phyloP scores from a whole-genome alignment of 129 eudicot genomes.

The Apium graveolens region DNA sequence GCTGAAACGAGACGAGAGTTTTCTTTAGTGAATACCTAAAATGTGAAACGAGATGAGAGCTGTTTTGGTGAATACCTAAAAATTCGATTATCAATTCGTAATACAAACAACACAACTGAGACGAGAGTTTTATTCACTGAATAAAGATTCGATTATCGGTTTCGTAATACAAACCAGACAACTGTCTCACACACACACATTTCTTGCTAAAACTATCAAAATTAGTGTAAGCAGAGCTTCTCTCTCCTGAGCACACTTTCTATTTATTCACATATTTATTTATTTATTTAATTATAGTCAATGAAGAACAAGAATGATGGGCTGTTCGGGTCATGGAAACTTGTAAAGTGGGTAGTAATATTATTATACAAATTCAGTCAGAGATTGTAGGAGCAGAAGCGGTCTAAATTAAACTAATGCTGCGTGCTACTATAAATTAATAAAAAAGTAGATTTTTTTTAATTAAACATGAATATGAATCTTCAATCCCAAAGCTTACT shows the following conservation, averaged over 20 bases:
- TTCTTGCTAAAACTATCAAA: background rate
- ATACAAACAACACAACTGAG: no score
- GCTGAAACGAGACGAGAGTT: no score
- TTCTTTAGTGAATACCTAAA: no score
- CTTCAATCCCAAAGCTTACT: constrained; percentile 18
- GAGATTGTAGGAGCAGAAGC: constrained; percentile 4
- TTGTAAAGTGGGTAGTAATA: background rate
- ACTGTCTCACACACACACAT: no score
- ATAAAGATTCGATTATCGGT: no score
- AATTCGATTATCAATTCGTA: no score
- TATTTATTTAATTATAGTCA: background rate
- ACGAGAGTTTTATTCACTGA: background rate
- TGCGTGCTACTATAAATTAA: background rate
- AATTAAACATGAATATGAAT: constrained; percentile 3
- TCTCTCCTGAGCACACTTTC: background rate
- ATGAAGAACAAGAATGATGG: background rate
- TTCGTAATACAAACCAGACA: background rate
- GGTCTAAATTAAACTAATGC: constrained; percentile 1
- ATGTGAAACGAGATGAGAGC: no score
- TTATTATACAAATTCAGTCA: background rate
- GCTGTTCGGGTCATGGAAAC: constrained; percentile 1
- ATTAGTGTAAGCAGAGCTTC: background rate
- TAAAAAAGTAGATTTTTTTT: background rate
- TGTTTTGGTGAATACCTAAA: no score
- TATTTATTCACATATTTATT: background rate